Conservation (phyloP, 2,329 filamentous ascomycete species). For the Karstenula rhodostoma region DNA sequence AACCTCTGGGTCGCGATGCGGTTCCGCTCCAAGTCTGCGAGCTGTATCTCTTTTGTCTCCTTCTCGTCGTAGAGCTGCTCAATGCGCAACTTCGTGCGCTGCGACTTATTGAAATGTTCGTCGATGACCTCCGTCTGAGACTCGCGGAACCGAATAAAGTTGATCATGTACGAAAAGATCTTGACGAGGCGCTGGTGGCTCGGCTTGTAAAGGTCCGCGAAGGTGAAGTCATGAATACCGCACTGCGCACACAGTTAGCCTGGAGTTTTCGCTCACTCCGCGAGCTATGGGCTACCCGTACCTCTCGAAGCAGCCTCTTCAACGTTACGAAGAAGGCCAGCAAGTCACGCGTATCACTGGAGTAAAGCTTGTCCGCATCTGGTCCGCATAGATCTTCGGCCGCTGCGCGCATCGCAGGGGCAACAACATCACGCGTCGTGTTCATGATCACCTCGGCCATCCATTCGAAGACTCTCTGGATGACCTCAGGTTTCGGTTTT, state of each 20-base stretch:
- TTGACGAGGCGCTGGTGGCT: slow-evolving; percentile 90
- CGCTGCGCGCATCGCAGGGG: slow-evolving; percentile 93
- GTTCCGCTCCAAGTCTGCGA: slow-evolving; percentile 83
- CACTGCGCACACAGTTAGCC: slow-evolving; percentile 62
- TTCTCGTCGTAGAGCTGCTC: slow-evolving; percentile 87
- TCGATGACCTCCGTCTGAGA: slow-evolving; percentile 90
- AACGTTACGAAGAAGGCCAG: slow-evolving; percentile 95
- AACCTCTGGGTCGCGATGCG: slow-evolving; percentile 81
- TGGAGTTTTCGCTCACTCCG: not conserved
- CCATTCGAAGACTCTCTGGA: slow-evolving; percentile 98
- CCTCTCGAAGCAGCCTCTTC: slow-evolving; percentile 76
- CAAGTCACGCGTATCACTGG: slow-evolving; percentile 86
- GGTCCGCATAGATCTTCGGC: slow-evolving; percentile 87
- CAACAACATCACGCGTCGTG: slow-evolving; percentile 88
- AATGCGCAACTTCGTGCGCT: slow-evolving; percentile 85
- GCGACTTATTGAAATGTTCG: slow-evolving; percentile 89
- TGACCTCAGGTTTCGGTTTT: slow-evolving; percentile 92
- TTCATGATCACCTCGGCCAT: slow-evolving; percentile 95
- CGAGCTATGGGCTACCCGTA: slow-evolving; percentile 32
- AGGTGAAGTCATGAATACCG: slow-evolving; percentile 91
- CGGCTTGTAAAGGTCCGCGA: slow-evolving; percentile 89
- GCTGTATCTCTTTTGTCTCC: slow-evolving; percentile 80
- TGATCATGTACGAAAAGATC: slow-evolving; percentile 98
- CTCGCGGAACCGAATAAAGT: slow-evolving; percentile 97
- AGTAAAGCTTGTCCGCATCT: slow-evolving; percentile 78